Evolutionary conservation across 768 basidiomycete species (phyloP).

Genomic region (Hortiboletus flavorubellus): DNA sequence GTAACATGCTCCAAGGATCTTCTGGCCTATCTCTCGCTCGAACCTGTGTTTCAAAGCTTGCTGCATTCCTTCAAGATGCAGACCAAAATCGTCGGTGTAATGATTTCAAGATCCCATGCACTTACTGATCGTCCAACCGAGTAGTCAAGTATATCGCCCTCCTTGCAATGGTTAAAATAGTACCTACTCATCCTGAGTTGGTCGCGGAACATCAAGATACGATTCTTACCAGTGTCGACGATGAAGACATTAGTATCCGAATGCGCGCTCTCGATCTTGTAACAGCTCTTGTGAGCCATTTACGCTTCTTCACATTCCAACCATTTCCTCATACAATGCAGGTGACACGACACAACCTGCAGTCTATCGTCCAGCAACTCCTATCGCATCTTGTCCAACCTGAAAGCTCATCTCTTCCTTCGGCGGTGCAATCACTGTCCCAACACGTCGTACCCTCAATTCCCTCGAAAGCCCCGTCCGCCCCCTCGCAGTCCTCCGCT

Average conservation of each 20-base stretch:
- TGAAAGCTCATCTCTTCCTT: constrained; percentile 51
- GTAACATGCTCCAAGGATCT: constrained; percentile 85
- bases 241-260: constrained; percentile 92
- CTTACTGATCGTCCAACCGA: constrained; percentile 19
- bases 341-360: constrained; percentile 82
- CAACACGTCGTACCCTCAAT: constrained; percentile 49
- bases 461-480: constrained; percentile 36
- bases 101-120: constrained; percentile 9
- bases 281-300: constrained; percentile 75
- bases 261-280: constrained; percentile 94
- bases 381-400: constrained; percentile 76
- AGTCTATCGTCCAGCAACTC: constrained; percentile 86
- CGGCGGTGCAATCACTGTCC: constrained; percentile 51
- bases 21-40: constrained; percentile 77
- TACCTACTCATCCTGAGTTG: constrained; percentile 85
- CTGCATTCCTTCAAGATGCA: constrained; percentile 84
- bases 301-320: background rate
- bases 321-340: constrained; percentile 29
- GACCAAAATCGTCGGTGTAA: constrained; percentile 88
- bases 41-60: constrained; percentile 90
- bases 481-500: constrained; percentile 70
- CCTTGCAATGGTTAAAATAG: constrained; percentile 93
- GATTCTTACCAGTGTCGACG: constrained; percentile 85
- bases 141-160: constrained; percentile 98
- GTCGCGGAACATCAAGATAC: constrained; percentile 90